Evolutionary conservation across 2,329 filamentous ascomycete genomes (phyloP), one percentile per base, ranked within the genome.

Genomic region (Didymella segeticola): DNA sequence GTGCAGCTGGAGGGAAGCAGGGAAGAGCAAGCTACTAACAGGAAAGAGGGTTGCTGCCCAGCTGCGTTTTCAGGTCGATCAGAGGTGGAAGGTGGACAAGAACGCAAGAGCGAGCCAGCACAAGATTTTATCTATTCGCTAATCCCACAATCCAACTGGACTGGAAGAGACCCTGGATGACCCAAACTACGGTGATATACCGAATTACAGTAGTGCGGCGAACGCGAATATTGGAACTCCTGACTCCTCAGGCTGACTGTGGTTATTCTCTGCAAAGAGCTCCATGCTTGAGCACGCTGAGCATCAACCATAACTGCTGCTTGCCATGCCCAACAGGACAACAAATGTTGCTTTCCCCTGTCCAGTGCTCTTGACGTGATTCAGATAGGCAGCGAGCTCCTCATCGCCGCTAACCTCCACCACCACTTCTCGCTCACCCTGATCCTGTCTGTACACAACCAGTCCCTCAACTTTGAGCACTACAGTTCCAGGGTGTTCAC

Each of bases 361-460:
- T 80, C 59, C 83, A 77, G 46, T 57, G 22, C 34, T 42, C 31
- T 39, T 52, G 22, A 88, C 79, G 68, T 90, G 87, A 39, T 82
- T 79, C 61, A 95, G 73, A 73, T 93, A 93, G 0, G 87, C 87
- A 54, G 82, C 82, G 57, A 95, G 71, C 75, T 93, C 89, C 57
- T 86, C 83, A 63, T 93, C 88, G 33, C 86, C 82, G 48, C 87
- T 86, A 62, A 93, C 87, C 49, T 81, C 76, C 64, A 90, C 82
- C 14, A 78, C 78, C 37, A 89, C 78, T 66, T 90, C 88, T 43
- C 80, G 80, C 5, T 83, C 86, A 5, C 60, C 56, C 8, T 56
- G 53, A 5, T 47, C 56, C 4, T 57, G 57, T 22, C 56, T 52
- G 30, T 79, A 64, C 64, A 83, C 84, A 43, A 90, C 79, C 22